Percentiles rank a stretch among this genome's conserved stretches.
phyloP scores from a whole-genome alignment of 2,329 filamentous ascomycete species.

The Cladosporium sp. region DNA sequence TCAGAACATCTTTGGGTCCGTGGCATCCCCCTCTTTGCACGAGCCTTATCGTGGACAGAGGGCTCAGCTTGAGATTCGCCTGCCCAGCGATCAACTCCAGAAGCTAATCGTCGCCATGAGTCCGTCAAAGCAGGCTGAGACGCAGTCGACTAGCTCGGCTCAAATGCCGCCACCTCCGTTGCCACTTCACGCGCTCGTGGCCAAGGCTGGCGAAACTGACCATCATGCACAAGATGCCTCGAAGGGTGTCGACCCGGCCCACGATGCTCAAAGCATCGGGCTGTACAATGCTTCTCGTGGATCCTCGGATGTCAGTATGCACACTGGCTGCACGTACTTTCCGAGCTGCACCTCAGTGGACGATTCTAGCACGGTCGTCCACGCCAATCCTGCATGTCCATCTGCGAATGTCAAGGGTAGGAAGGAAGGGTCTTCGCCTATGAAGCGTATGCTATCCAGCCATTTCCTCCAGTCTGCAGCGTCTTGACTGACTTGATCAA shows the following conservation, averaged over 20 bases:
- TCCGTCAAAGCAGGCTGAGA: background rate
- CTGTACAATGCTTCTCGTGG: slow-evolving; percentile 22
- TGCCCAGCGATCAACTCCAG: slow-evolving; percentile 34
- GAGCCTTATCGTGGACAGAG: background rate
- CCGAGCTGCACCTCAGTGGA: slow-evolving; percentile 35
- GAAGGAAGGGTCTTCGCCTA: slow-evolving; percentile 29
- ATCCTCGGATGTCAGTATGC: slow-evolving; percentile 39
- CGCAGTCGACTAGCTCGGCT: background rate
- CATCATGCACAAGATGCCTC: background rate
- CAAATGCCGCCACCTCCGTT: slow-evolving; percentile 32
- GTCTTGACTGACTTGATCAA: slow-evolving; percentile 17
- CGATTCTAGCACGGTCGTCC: slow-evolving; percentile 27
- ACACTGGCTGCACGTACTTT: slow-evolving; percentile 32
- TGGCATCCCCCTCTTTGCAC: background rate
- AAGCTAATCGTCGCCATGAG: slow-evolving; percentile 29
- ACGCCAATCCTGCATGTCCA: slow-evolving; percentile 22
- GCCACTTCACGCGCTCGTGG: slow-evolving; percentile 23
- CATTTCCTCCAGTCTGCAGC: background rate
- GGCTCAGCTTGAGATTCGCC: slow-evolving; percentile 3
- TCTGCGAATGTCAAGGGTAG: slow-evolving; percentile 28
- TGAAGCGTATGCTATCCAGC: slow-evolving; percentile 19
- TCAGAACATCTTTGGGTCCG: background rate
- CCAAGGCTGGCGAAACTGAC: slow-evolving; percentile 8
- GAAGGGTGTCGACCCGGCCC: background rate
- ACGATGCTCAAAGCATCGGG: too few species aligned